Base-by-base conservation (phyloP, 208 protist species). In the Crithidia brevicula region DNA sequence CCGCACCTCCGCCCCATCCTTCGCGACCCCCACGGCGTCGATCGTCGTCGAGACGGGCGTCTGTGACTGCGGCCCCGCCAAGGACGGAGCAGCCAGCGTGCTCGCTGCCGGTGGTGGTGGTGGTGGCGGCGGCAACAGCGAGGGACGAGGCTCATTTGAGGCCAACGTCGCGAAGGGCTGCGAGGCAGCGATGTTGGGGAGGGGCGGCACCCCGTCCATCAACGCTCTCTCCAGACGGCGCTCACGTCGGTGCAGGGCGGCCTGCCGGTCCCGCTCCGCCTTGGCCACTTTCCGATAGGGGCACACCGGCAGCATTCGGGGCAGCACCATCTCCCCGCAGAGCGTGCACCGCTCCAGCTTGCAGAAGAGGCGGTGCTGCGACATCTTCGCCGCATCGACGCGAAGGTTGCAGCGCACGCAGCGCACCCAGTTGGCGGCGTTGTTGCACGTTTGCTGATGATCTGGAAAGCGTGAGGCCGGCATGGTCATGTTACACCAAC, bases 401-500 rank as follows among this genome's bases (percentile, higher is more conserved):
- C 89, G 86, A 30, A 72, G 33, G 67, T 89, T 86, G 75, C 89
- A 94, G 36, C 81, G 78, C 20, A 84, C 67, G 49, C 89, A 94
- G 23, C 81, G 79, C 27, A 81, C 71, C 84, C 85, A 94, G 62
- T 78, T 83, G 1, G 72, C 67, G 36, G 72, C 67, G n/a, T 82
- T 50, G 31, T 79, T 84, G 75, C 89, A 94, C 7, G 56, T 64
- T 7, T 27, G 20, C 22, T 71, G 50, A 53, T 94, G 89, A 10
- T 33, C 38, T 20, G 33, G 57, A 76, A 83, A 90, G 46, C 71
- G 52, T 0, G 74, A 60, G 16, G 72, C 80, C 0, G 79, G 85
- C 75, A 94, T 88, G 27, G 81, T 80, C 78, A 87, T 86, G 49
- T 81, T 78, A 58, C 89, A 94, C 89, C 89, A 94, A 20, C 57